Base-by-base conservation (phyloP, 345 rosid genomes). In the Linum trigynum region DNA sequence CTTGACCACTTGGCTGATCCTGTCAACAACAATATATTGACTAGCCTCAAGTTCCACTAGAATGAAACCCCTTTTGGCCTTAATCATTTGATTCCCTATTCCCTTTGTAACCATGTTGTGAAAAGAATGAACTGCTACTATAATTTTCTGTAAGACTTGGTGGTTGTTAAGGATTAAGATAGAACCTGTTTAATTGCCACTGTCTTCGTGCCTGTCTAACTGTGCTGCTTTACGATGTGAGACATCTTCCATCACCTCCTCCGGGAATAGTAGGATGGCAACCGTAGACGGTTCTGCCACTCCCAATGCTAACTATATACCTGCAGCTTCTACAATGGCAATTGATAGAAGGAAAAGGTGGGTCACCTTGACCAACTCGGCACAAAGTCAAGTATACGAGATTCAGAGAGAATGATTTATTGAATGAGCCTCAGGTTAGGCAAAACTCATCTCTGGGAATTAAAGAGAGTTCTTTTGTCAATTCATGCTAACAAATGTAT, bases 1-100 rank as follows among this genome's bases (percentile, higher is more conserved):
- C 77, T 90, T 70, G 96, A 94, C 70, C 99, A 90, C 70, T 77
- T 94, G 86, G 83, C 97, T 17, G 99, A 94, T 74, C 97, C 97
- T 2, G 81, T 86, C 72, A 83, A 94, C 89, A 94, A 94, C 95
- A 94, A 92, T 39, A 1, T 94, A 73, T 75, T 94, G 80, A 94
- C 99, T 50, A 94, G 84, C 79, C 92, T 94, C 74, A 90, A 94
- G 85, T 94, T 94, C 75, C 99, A 90, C 68, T 94, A 76, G 78
- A 76, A 58, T 63, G 32, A 56, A 17, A 0, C 17, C 14, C 64
- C 68, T 55, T 67, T 71, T 51, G 38, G 41, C 62, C 60, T 73
- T 53, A 51, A 15, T n/a, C 39, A 67, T 55, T 56, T 42, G 53
- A 39, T 55, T 72, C 63, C 43, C 32, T 23, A 23, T 66, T 61